Base-by-base conservation (phyloP, 306 rosid genomes). In the Medicago ruthenica region DNA sequence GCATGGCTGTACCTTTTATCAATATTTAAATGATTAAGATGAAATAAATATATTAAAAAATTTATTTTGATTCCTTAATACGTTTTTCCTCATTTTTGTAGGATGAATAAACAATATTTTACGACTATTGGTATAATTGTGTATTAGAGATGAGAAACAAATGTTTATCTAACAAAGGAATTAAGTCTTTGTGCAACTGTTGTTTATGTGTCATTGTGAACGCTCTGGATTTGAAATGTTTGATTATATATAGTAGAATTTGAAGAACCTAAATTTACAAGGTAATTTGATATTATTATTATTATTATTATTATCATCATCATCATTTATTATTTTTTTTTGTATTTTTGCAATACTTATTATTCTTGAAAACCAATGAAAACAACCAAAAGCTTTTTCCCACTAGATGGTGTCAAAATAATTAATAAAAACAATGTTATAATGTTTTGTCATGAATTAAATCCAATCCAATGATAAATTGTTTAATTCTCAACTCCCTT, bases 91-190 rank as follows among this genome's bases (percentile, higher is more conserved):
- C 22, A 53, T 53, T 16, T 53, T 53, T 53, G 59, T 16, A 53
- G 59, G 59, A 53, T 53, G 59, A 53, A 53, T 53, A 53, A 53
- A 8, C 59, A 53, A 16, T n/a, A 17, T 53, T 53, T 53, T 53
- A 20, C 59, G 12, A 16, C 59, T 16, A 53, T 53, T 40, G 54
- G 54, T 47, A 14, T 47, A 47, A 47, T 47, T 47, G 54, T 47
- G 54, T 14, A 5, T 14, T 40, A 39, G 42, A 39, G 42, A 39
- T 39, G 17, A 47, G 16, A 47, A 47, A 47, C 54, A 13, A 47
- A 47, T 47, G 54, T 47, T 47, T 47, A 47, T 47, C 54, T 47
- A 47, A 47, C 54, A 47, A 47, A 5, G 54, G 54, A 15, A 47
- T 47, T 47, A 47, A 8, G 54, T 47, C 54, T 47, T 14, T 47